A percentile compares a stretch with the other conserved stretches of the same genome.
These are phyloP conservation scores for Lactifluus echinatus DNA, from an alignment of 768 basidiomycete genomes.

Conservation along the genomic window DNA sequence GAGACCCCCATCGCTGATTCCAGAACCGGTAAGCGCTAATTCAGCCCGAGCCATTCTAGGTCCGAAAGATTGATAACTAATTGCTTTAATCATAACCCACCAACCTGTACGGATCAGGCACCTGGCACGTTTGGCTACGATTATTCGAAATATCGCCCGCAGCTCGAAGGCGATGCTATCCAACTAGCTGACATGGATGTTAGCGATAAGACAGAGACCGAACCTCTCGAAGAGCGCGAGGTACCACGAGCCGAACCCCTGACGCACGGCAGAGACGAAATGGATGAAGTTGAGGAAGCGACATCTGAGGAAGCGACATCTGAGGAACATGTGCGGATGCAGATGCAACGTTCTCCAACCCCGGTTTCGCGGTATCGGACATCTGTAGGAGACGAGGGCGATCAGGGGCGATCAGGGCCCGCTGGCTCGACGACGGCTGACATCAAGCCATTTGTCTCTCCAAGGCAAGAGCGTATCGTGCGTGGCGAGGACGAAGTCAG, in stretches of 20 bases:
- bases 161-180: background rate
- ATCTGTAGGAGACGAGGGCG: slow-evolving; percentile 14
- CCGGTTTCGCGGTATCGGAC: slow-evolving; percentile 54
- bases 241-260: background rate
- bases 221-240: background rate
- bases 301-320: no score
- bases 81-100: background rate
- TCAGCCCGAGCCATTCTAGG: background rate
- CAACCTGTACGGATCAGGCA: slow-evolving; percentile 35
- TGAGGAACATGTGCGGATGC: slow-evolving; percentile 21
- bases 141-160: slow-evolving; percentile 55
- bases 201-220: slow-evolving; percentile 14
- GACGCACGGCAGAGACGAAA: background rate
- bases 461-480: slow-evolving; percentile 15
- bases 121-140: slow-evolving; percentile 81
- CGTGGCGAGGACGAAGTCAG: slow-evolving; percentile 39
- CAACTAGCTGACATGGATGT: background rate
- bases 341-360: slow-evolving; percentile 40
- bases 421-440: slow-evolving; percentile 13
- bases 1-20: slow-evolving; percentile 29
- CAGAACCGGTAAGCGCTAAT: slow-evolving; percentile 49
- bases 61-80: background rate
- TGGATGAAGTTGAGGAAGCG: background rate
- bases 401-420: slow-evolving; percentile 12
- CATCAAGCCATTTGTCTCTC: slow-evolving; percentile 3